Conservation (phyloP, 2,329 filamentous ascomycete species). For the Venturia nashicola region DNA sequence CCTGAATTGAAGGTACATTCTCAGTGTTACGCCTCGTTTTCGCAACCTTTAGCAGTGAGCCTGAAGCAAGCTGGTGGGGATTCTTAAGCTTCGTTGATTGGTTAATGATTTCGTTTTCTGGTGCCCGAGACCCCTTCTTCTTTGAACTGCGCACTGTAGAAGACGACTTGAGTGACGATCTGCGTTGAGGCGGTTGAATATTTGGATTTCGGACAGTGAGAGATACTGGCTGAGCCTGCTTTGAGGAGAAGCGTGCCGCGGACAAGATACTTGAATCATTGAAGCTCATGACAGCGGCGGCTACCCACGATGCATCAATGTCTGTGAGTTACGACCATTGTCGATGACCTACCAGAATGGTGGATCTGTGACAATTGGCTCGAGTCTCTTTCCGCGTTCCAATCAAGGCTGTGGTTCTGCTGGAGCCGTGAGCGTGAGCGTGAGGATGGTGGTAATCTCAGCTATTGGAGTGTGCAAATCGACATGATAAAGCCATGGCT, state of each 20-base stretch:
- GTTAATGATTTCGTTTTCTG: neutral
- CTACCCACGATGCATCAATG: neutral
- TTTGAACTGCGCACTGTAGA: neutral
- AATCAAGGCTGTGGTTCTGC: neutral
- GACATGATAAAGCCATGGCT: neutral
- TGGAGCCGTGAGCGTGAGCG: no score
- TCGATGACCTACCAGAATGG: neutral
- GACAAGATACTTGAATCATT: neutral
- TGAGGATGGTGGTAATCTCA: neutral
- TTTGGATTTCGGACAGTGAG: slow-evolving; percentile 7
- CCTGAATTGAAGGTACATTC: neutral
- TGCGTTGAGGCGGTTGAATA: neutral
- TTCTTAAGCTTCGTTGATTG: neutral
- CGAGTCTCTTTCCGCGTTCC: neutral
- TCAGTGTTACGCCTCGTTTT: neutral
- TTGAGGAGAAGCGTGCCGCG: neutral
- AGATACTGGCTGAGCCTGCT: neutral
- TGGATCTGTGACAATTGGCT: neutral
- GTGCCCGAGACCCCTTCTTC: neutral
- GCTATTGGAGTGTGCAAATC: neutral
- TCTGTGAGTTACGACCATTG: neutral
- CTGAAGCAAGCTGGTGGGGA: neutral
- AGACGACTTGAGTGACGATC: slow-evolving; percentile 3
- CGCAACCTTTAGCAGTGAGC: neutral
- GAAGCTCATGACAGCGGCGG: neutral